Conservation (phyloP, 164 flowering plant genomes). For the Tinospora cordifolia region DNA sequence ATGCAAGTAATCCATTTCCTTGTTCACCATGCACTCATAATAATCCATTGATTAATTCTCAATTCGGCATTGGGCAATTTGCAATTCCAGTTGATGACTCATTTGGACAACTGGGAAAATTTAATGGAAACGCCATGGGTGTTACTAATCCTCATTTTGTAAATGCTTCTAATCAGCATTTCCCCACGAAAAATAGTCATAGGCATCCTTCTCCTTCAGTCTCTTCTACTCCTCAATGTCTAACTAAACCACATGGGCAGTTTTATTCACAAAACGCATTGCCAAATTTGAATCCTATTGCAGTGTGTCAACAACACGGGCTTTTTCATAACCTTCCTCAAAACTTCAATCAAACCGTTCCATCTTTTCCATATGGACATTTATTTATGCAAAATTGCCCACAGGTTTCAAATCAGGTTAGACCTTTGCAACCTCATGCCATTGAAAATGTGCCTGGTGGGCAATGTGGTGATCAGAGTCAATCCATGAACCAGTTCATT, state of each 20-base stretch:
- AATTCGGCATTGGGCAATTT: background rate
- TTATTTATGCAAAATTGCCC: conserved; percentile 7
- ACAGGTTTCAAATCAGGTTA: conserved; percentile 6
- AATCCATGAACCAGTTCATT: conserved; percentile 9
- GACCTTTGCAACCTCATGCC: conserved; percentile 3
- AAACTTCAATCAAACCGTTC: conserved; percentile 1
- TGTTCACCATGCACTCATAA: background rate
- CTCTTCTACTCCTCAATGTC: background rate
- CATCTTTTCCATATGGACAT: conserved; percentile 4
- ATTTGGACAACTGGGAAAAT: background rate
- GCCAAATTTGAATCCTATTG: background rate
- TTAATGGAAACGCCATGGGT: conserved; percentile 3
- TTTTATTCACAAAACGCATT: background rate
- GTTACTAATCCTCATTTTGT: conserved; percentile 4
- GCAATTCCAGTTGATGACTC: conserved; percentile 1
- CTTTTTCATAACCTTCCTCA: conserved; percentile 3
- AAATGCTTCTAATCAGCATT: conserved; percentile 3
- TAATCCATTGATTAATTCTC: conserved; percentile 7
- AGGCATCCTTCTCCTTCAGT: background rate
- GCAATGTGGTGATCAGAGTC: conserved; percentile 4
- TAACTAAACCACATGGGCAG: background rate
- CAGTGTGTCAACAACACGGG: conserved; percentile 6
- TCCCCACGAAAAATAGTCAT: conserved; percentile 9
- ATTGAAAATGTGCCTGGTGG: background rate
- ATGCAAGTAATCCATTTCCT: conserved; percentile 2